Conservation (phyloP, 257 asterid genomes). For the Misopates orontium region DNA sequence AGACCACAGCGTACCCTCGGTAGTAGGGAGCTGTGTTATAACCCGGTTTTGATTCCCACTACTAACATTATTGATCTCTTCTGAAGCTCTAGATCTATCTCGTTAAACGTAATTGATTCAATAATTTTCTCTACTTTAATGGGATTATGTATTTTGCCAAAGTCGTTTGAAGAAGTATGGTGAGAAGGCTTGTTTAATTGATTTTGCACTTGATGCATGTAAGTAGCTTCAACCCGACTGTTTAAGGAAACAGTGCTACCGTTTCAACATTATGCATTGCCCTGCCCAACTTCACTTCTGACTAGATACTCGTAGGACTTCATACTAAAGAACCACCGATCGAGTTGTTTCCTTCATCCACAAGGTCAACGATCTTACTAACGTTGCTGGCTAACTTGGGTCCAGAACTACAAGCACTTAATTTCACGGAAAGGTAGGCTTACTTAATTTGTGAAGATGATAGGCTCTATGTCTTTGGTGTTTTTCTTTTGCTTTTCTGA, state of each 20-base stretch:
- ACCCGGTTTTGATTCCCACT: slow-evolving; percentile 32
- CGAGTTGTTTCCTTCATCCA: slow-evolving; percentile 28
- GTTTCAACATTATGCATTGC: slow-evolving; percentile 23
- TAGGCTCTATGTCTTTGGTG: too few relatives aligned
- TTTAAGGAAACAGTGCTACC: slow-evolving; percentile 27
- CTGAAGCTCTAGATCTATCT: slow-evolving; percentile 33
- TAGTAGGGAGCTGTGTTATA: slow-evolving; percentile 27
- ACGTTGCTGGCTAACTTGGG: slow-evolving; percentile 17
- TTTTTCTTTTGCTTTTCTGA: too few relatives aligned
- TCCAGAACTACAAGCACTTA: slow-evolving; percentile 37
- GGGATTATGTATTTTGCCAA: slow-evolving; percentile 25
- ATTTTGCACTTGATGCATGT: slow-evolving; percentile 22
- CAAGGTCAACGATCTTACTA: slow-evolving; percentile 18
- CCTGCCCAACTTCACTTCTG: slow-evolving; percentile 30
- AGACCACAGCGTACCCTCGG: slow-evolving; percentile 34
- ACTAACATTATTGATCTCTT: slow-evolving; percentile 31
- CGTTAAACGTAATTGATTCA: slow-evolving; percentile 30
- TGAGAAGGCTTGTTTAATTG: slow-evolving; percentile 25
- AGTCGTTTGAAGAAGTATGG: slow-evolving; percentile 17
- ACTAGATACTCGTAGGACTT: slow-evolving; percentile 30
- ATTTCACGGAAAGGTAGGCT: too few relatives aligned
- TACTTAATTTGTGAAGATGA: too few relatives aligned
- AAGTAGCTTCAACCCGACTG: slow-evolving; percentile 28
- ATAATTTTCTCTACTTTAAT: slow-evolving; percentile 26
- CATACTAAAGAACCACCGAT: slow-evolving; percentile 20